These are phyloP conservation scores for Mitragyna speciosa DNA, from an alignment of 257 asterid species.

Conservation along the genomic window DNA sequence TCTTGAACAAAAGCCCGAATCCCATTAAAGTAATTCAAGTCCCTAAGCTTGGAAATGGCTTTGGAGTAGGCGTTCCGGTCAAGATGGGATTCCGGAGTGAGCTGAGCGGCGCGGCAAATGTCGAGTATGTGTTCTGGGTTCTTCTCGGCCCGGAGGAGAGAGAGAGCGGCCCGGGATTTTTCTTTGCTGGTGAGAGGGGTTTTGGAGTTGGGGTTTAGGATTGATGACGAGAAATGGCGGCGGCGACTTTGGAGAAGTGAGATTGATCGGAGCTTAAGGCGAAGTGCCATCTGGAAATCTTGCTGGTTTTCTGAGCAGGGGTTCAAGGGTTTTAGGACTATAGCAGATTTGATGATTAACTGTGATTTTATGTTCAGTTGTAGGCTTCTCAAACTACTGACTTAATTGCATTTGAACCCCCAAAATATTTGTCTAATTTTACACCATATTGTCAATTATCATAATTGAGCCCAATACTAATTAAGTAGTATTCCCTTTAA, in stretches of 20 bases:
- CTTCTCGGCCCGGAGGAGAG: slow-evolving; percentile 63
- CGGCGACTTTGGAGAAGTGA: slow-evolving; percentile 18
- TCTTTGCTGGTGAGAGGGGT: slow-evolving; percentile 47
- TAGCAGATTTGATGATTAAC: not conserved
- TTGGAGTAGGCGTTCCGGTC: slow-evolving; percentile 66
- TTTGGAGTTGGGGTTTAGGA: slow-evolving; percentile 43
- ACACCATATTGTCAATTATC: too few relatives aligned
- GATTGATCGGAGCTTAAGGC: slow-evolving; percentile 46
- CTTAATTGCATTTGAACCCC: not conserved
- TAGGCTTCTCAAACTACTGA: not conserved
- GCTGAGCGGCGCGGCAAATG: slow-evolving; percentile 70
- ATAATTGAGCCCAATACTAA: too few relatives aligned
- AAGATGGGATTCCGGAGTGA: slow-evolving; percentile 62
- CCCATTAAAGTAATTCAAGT: slow-evolving; percentile 43
- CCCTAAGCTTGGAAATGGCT: slow-evolving; percentile 55
- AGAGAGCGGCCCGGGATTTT: slow-evolving; percentile 63
- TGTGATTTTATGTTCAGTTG: too few relatives aligned
- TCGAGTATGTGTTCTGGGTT: slow-evolving; percentile 80
- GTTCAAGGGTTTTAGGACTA: slow-evolving; percentile 15
- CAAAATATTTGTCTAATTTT: too few relatives aligned
- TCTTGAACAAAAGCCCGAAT: slow-evolving; percentile 60
- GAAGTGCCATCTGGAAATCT: slow-evolving; percentile 46
- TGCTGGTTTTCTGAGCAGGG: not conserved
- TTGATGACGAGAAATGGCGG: slow-evolving; percentile 44
- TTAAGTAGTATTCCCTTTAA: too few relatives aligned